Evolutionary conservation across 495 filamentous ascomycete genomes (phyloP).

Genomic region (Penicillium egyptiacum): DNA sequence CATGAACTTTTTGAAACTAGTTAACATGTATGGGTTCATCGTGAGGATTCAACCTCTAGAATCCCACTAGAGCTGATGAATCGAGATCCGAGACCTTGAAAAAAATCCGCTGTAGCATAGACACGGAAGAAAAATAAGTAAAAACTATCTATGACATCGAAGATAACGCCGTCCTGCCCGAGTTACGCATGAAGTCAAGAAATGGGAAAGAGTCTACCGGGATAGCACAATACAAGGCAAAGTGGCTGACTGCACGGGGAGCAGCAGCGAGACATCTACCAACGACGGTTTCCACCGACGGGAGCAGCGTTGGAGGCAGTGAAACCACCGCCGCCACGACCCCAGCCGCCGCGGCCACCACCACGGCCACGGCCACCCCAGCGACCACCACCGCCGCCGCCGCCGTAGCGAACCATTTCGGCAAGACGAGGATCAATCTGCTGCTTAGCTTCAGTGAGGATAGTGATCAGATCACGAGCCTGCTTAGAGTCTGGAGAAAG

Average conservation of each 20-base stretch:
- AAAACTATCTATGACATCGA: slow-evolving; percentile 50
- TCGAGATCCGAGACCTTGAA: slow-evolving; percentile 10
- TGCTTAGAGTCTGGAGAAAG: slow-evolving; percentile 76
- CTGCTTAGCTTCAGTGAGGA: slow-evolving; percentile 96
- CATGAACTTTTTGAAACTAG: slow-evolving; percentile 29
- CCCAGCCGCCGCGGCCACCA: slow-evolving; percentile 62
- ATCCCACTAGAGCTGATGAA: slow-evolving; percentile 11
- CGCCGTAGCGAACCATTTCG: slow-evolving; percentile 93
- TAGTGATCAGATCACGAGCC: slow-evolving; percentile 90
- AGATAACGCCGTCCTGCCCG: slow-evolving; percentile 45
- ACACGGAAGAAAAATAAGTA: slow-evolving; percentile 23
- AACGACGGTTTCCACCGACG: slow-evolving; percentile 61
- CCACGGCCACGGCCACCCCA: slow-evolving; percentile 62
- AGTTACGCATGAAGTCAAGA: slow-evolving; percentile 41
- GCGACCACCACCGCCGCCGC: slow-evolving; percentile 73
- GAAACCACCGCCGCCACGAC: slow-evolving; percentile 54
- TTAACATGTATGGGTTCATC: slow-evolving; percentile 32
- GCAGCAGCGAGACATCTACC: slow-evolving; percentile 39
- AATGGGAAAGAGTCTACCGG: slow-evolving; percentile 38
- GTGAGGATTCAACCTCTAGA: slow-evolving; percentile 17
- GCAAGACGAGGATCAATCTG: slow-evolving; percentile 93
- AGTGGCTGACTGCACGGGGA: slow-evolving; percentile 21
- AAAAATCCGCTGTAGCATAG: slow-evolving; percentile 11
- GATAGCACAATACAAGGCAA: slow-evolving; percentile 35
- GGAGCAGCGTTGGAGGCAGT: slow-evolving; percentile 65